A percentile compares a stretch with the other conserved stretches of the same genome.
These are phyloP conservation scores for Globisporangium radiosum DNA, from an alignment of 352 stramenopile species.

Conservation along the genomic window DNA sequence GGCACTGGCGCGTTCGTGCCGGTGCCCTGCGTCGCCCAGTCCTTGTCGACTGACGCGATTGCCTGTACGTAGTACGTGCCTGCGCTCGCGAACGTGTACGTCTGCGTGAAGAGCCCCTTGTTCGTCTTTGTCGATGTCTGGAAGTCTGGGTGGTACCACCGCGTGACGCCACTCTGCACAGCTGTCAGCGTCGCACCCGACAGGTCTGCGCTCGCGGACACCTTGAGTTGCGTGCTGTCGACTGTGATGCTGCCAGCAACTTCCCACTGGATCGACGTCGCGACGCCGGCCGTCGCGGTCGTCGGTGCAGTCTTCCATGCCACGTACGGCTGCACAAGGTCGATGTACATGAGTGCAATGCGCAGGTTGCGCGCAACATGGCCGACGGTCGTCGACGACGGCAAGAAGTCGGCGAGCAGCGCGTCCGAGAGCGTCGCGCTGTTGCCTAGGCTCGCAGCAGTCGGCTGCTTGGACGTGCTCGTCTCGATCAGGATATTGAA, in stretches of 20 bases:
- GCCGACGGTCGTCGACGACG: conserved; percentile 52
- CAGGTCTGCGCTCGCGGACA: conserved; percentile 33
- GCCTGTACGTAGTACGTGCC: conserved; percentile 57
- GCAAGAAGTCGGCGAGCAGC: conserved; percentile 37
- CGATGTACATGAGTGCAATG: conserved; percentile 87
- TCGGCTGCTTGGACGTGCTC: conserved; percentile 82
- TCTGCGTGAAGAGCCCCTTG: conserved; percentile 44
- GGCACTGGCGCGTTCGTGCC: conserved; percentile 24
- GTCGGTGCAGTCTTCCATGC: conserved; percentile 29
- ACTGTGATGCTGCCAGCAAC: conserved; percentile 49
- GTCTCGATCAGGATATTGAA: conserved; percentile 96
- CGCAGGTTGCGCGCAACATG: conserved; percentile 93
- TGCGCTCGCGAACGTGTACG: conserved; percentile 25
- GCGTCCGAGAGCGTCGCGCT: conserved; percentile 36
- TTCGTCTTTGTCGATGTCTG: conserved; percentile 21
- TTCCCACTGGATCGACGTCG: conserved; percentile 43
- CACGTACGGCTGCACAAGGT: conserved; percentile 93
- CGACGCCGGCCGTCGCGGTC: conserved; percentile 6
- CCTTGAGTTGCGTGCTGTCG: conserved; percentile 44
- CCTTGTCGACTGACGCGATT: conserved; percentile 54
- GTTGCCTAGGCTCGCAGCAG: conserved; percentile 58
- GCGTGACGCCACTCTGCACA: conserved; percentile 37
- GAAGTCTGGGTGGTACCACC: conserved; percentile 59
- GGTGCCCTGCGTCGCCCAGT: conserved; percentile 50
- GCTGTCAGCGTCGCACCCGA: conserved; percentile 18